phyloP scores from a whole-genome alignment of 441 rosid species.

The California macrophylla region DNA sequence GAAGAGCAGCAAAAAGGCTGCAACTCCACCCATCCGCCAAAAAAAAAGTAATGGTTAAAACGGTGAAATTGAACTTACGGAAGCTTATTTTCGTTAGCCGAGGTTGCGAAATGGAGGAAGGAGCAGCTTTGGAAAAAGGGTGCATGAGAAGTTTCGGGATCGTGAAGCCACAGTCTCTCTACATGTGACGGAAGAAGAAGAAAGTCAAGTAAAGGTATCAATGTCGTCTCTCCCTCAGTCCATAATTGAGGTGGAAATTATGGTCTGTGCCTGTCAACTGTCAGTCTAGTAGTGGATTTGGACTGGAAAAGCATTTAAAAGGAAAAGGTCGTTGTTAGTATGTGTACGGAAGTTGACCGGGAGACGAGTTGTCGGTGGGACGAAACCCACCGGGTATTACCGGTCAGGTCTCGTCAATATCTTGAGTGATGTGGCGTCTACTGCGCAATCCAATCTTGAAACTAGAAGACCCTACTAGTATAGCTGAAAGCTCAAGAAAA shows the following conservation, averaged over 20 bases:
- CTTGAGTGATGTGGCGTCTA: too few relatives aligned
- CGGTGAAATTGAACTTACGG: neutral
- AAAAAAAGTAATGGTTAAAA: neutral
- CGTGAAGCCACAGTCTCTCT: neutral
- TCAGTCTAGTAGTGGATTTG: too few relatives aligned
- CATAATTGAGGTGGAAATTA: too few relatives aligned
- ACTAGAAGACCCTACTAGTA: too few relatives aligned
- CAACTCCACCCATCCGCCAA: neutral
- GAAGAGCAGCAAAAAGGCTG: neutral
- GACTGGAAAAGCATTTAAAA: constrained; percentile 20
- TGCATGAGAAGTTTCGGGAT: neutral
- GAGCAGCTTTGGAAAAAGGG: neutral
- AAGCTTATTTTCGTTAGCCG: neutral
- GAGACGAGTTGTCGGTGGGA: constrained; percentile 31
- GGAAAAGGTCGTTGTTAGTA: neutral
- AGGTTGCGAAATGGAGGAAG: neutral
- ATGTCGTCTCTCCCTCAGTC: too few relatives aligned
- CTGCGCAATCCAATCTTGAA: too few relatives aligned
- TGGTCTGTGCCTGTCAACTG: too few relatives aligned
- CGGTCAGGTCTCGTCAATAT: constrained; percentile 4
- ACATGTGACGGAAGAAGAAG: neutral
- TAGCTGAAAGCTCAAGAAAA: too few relatives aligned
- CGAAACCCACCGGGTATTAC: constrained; percentile 22
- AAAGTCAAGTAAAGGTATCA: too few relatives aligned
- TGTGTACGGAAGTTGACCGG: constrained; percentile 18